These are phyloP conservation scores for Colletotrichum magnum DNA, from an alignment of 2,329 filamentous ascomycete species.

Conservation along the genomic window DNA sequence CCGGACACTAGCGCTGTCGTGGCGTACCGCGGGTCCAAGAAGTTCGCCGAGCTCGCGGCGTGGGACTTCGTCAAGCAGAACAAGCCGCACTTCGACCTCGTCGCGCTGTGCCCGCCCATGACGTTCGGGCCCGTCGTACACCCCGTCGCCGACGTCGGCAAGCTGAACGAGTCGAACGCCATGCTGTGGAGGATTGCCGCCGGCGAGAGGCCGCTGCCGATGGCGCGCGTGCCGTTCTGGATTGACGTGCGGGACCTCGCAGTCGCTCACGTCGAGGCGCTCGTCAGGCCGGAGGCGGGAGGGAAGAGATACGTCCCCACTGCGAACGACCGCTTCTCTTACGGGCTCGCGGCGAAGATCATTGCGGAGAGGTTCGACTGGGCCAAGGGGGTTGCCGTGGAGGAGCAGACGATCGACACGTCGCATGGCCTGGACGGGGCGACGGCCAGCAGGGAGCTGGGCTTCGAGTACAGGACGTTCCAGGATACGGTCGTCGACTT, in stretches of 20 bases:
- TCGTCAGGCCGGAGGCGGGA: conserved; percentile 52
- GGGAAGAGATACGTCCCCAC: conserved; percentile 57
- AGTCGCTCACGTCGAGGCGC: conserved; percentile 58
- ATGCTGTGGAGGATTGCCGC: conserved; percentile 57
- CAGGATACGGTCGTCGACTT: conserved; percentile 54
- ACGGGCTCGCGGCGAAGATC: conserved; percentile 59
- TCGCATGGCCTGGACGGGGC: conserved; percentile 59
- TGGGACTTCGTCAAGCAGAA: conserved; percentile 53
- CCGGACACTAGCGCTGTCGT: conserved; percentile 56
- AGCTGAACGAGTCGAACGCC: conserved; percentile 59
- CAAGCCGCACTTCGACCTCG: conserved; percentile 57
- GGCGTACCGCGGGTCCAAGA: conserved; percentile 53
- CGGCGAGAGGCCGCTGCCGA: conserved; percentile 54
- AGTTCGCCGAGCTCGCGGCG: conserved; percentile 51
- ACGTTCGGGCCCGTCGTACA: conserved; percentile 61
- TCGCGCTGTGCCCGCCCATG: conserved; percentile 61
- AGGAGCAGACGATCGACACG: conserved; percentile 53
- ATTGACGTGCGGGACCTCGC: conserved; percentile 64
- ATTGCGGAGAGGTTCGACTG: conserved; percentile 57
- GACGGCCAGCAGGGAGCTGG: conserved; percentile 56
- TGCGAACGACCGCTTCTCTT: conserved; percentile 61
- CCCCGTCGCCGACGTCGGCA: conserved; percentile 50
- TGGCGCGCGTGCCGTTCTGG: conserved; percentile 57
- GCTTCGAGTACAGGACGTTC: conserved; percentile 53
- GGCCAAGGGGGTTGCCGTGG: conserved; percentile 50